Conservation (phyloP, 1,139 yeast genomes). For the Sugiyamaella paludigena region DNA sequence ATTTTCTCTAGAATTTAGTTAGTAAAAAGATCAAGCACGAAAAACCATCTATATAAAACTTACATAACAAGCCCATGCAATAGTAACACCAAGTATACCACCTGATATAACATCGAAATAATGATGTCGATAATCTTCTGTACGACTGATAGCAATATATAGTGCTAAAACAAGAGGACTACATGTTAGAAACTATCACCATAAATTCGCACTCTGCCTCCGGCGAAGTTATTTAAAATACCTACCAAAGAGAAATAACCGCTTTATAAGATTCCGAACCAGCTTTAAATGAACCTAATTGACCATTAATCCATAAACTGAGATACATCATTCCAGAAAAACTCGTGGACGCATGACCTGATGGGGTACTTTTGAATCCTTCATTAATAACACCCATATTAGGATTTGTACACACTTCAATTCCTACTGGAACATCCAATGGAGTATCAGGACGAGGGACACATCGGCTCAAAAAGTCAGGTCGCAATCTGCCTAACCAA, state of each 20-base stretch:
- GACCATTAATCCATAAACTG: constrained; percentile 62
- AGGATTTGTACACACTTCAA: constrained; percentile 51
- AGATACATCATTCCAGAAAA: constrained; percentile 66
- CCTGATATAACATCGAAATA: constrained; percentile 67
- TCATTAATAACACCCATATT: constrained; percentile 46
- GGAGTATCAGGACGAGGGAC: constrained; percentile 46
- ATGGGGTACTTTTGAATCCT: constrained; percentile 78
- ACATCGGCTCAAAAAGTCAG: constrained; percentile 75
- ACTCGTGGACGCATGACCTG: constrained; percentile 73
- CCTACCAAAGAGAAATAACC: constrained; percentile 28
- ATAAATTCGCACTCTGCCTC: no score
- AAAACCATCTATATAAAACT: constrained; percentile 1
- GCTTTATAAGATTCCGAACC: constrained; percentile 35
- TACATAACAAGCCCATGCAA: constrained; percentile 50
- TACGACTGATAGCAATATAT: constrained; percentile 54
- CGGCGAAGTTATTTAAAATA: no score
- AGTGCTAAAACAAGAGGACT: constrained; percentile 32
- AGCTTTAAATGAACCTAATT: constrained; percentile 43
- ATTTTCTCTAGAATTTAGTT: constrained; percentile 17
- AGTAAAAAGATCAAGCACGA: no score
- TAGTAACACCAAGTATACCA: constrained; percentile 46
- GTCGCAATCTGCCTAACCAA: constrained; percentile 78
- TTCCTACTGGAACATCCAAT: constrained; percentile 45
- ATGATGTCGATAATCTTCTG: constrained; percentile 78
- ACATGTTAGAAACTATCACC: not conserved